Base-by-base conservation (phyloP, 768 basidiomycete genomes). In the Leucocoprinus leucothites region DNA sequence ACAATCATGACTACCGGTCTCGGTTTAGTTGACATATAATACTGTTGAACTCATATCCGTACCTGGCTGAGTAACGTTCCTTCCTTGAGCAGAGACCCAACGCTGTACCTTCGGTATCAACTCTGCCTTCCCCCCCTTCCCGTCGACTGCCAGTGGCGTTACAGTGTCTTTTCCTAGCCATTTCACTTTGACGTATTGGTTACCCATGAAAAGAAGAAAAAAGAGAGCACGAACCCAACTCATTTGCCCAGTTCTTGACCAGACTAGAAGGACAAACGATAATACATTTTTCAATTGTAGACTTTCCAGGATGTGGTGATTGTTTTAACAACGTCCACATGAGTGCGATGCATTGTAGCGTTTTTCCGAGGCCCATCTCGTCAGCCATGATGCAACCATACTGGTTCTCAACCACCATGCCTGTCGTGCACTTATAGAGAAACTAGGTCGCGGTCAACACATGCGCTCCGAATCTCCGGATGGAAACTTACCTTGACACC, bases 381-480 rank as follows among this genome's bases (percentile, higher is more conserved):
- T 99, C 96, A 1, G 96, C 96, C 96, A 99, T 98, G 69, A 99
- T 99, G 65, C 96, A 98, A 0, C 91, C 92, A 58, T 86, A 88
- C 58, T 96, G 93, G 63, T 93, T 90, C 43, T 92, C 87, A 35
- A 89, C 90, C 53, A 95, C 70, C 85, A 95, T 89, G 0, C 95
- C 97, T 0, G 94, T 97, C 3, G 94, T 87, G 69, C 95, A 97
- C 69, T 84, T 86, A 71, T 96, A 99, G 68, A 99, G 69, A 70
- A 99, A 98, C 94, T 99, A 61, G 18, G 9, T 19, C 43, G 36
- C 3, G 53, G 59, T n/a, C 38, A 58, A 44, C 46, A 16, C 57
- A 51, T 44, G 51, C 50, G 31, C 26, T n/a, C 16, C 41, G 8
- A 58, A 35, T 56, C 48, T n/a, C 24, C 28, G 46, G 16, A 28